Evolutionary conservation across 768 basidiomycete species (phyloP).

Genomic region (Amanita fuliginea): DNA sequence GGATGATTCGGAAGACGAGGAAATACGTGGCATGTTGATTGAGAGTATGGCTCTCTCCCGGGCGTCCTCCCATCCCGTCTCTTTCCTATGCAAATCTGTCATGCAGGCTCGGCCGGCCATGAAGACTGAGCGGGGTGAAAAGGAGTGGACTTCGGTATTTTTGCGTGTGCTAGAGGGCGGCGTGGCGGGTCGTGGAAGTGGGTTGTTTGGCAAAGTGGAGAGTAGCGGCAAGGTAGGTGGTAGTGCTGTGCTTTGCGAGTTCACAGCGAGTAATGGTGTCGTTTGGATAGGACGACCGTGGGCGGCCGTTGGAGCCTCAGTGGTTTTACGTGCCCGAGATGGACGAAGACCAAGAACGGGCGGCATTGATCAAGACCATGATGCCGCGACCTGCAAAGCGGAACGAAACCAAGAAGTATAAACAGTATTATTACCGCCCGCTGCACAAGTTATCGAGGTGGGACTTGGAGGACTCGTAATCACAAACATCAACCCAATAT

Average conservation of each 20-base stretch:
- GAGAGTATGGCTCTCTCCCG: constrained; percentile 65
- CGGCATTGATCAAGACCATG: constrained; percentile 52
- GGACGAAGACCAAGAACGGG: constrained; percentile 64
- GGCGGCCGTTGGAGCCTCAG: constrained; percentile 43
- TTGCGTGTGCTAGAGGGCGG: constrained; percentile 35
- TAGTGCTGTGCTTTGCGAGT: neutral
- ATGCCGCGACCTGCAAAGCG: constrained; percentile 71
- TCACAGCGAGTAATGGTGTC: neutral
- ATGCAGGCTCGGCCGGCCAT: constrained; percentile 45
- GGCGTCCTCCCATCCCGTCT: constrained; percentile 51
- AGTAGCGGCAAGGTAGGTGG: constrained; percentile 41
- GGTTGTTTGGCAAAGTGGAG: constrained; percentile 67
- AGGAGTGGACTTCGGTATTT: constrained; percentile 42
- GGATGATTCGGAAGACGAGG: constrained; percentile 21
- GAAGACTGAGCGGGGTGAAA: constrained; percentile 24
- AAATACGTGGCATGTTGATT: constrained; percentile 56
- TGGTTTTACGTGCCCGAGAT: constrained; percentile 73
- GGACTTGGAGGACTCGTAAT: constrained; percentile 62
- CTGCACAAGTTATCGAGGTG: constrained; percentile 62
- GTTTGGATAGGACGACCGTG: constrained; percentile 32
- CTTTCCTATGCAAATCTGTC: constrained; percentile 39
- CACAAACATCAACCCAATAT: neutral
- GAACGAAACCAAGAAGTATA: constrained; percentile 72
- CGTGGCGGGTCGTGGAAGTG: constrained; percentile 31
- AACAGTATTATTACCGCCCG: constrained; percentile 77